phyloP scores from a whole-genome alignment of 2,329 filamentous ascomycete species.

The Daldinia sp. region DNA sequence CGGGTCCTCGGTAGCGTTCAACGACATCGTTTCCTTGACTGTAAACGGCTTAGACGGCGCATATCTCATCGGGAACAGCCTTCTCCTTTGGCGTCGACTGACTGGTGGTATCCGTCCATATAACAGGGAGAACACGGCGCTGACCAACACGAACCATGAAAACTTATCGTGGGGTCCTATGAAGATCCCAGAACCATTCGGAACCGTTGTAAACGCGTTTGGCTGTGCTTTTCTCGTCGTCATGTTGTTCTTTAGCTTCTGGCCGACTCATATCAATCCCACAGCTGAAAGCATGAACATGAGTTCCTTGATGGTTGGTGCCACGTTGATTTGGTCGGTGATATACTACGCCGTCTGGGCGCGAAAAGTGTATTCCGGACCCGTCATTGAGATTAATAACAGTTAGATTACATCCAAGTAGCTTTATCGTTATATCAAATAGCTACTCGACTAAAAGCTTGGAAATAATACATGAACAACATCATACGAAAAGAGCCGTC shows the following conservation, averaged over 20 bases:
- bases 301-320: constrained; percentile 35
- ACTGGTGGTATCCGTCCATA: constrained; percentile 41
- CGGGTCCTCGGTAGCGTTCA: constrained; percentile 50
- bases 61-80: constrained; percentile 51
- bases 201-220: constrained; percentile 62
- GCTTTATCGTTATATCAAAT: background rate
- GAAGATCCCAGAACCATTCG: constrained; percentile 58
- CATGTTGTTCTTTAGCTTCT: constrained; percentile 42
- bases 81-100: constrained; percentile 53
- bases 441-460: background rate
- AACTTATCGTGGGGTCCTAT: constrained; percentile 61
- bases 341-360: constrained; percentile 42
- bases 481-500: too few species aligned
- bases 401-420: background rate
- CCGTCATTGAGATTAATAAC: constrained; percentile 32
- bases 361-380: constrained; percentile 37
- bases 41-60: constrained; percentile 55
- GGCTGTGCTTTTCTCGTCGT: constrained; percentile 49
- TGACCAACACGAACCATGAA: constrained; percentile 1
- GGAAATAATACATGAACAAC: background rate
- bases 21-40: constrained; percentile 54
- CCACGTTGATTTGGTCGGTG: constrained; percentile 37
- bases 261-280: constrained; percentile 34
- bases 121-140: background rate
- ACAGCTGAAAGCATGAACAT: constrained; percentile 40